Percentiles rank a stretch among this genome's conserved stretches.
Evolutionary conservation across 345 rosid species (phyloP).

Genomic region (Rubroshorea leprosula): DNA sequence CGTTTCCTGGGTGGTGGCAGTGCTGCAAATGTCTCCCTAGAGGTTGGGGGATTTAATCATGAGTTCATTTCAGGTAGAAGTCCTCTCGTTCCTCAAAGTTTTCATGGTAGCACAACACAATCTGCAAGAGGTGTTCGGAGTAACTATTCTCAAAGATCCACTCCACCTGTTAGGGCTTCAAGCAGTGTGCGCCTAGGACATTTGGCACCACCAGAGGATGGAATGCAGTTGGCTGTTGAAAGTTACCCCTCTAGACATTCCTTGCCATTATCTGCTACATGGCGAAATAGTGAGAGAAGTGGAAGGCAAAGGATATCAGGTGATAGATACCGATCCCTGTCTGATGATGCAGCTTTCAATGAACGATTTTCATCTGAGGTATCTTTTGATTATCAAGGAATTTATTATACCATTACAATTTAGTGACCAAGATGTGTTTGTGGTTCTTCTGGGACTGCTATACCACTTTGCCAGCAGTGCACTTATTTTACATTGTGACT

Average conservation of each 20-base stretch:
- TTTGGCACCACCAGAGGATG: slow-evolving; percentile 44
- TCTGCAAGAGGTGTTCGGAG: slow-evolving; percentile 43
- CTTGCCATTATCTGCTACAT: slow-evolving; percentile 47
- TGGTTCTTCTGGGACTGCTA: too few relatives aligned
- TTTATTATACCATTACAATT: too few relatives aligned
- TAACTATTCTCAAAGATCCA: slow-evolving; percentile 54
- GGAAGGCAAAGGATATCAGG: slow-evolving; percentile 62
- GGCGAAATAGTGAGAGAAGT: slow-evolving; percentile 56
- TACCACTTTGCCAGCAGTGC: too few relatives aligned
- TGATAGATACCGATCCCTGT: slow-evolving; percentile 52
- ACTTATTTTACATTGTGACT: too few relatives aligned
- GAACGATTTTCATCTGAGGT: slow-evolving; percentile 67
- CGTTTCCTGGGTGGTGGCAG: slow-evolving; percentile 37
- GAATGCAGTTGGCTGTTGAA: slow-evolving; percentile 50
- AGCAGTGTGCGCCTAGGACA: slow-evolving; percentile 44
- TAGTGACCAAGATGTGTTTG: too few relatives aligned
- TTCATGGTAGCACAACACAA: slow-evolving; percentile 42
- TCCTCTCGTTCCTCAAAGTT: slow-evolving; percentile 38
- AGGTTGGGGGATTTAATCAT: slow-evolving; percentile 42
- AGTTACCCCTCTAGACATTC: slow-evolving; percentile 55
- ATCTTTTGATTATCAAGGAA: slow-evolving; percentile 5
- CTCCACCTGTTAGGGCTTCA: slow-evolving; percentile 55
- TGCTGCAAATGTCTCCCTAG: slow-evolving; percentile 33
- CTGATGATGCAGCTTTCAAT: slow-evolving; percentile 46
- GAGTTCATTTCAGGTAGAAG: slow-evolving; percentile 45